phyloP scores from a whole-genome alignment of 345 rosid genomes.

The Luvunga scandens region DNA sequence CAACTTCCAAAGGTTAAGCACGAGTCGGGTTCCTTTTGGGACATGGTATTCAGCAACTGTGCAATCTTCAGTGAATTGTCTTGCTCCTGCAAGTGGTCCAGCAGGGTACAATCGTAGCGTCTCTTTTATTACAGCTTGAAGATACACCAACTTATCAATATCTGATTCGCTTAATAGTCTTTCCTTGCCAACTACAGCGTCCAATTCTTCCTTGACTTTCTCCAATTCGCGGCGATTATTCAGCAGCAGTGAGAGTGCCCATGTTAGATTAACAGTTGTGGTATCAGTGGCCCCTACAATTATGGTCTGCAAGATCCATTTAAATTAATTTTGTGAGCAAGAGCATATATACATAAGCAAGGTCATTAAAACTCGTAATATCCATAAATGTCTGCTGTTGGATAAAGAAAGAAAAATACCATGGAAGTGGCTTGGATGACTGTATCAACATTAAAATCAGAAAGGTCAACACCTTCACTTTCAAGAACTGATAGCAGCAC shows the following conservation, averaged over 20 bases:
- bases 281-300: constrained; percentile 29
- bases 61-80: constrained; percentile 28
- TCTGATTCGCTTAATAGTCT: constrained; percentile 28
- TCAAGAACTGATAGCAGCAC: constrained; percentile 28
- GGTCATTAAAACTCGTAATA: no score
- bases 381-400: not conserved
- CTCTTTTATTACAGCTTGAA: constrained; percentile 42
- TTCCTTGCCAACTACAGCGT: constrained; percentile 22
- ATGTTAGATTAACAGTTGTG: constrained; percentile 14
- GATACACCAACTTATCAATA: constrained; percentile 26
- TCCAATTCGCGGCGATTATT: constrained; percentile 14
- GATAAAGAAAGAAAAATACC: constrained; percentile 16
- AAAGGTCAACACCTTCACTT: constrained; percentile 17
- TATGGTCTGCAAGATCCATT: constrained; percentile 16
- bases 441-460: constrained; percentile 28
- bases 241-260: constrained; percentile 25
- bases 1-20: constrained; percentile 33
- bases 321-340: not conserved
- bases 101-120: constrained; percentile 34
- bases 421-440: constrained; percentile 32
- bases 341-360: not conserved
- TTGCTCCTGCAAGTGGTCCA: constrained; percentile 27
- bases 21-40: constrained; percentile 27
- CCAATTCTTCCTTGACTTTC: constrained; percentile 26
- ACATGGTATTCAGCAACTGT: constrained; percentile 27